Evolutionary conservation across 768 basidiomycete species (phyloP), one percentile per base, ranked within the genome.

Genomic region (Amanita subjunquillea): DNA sequence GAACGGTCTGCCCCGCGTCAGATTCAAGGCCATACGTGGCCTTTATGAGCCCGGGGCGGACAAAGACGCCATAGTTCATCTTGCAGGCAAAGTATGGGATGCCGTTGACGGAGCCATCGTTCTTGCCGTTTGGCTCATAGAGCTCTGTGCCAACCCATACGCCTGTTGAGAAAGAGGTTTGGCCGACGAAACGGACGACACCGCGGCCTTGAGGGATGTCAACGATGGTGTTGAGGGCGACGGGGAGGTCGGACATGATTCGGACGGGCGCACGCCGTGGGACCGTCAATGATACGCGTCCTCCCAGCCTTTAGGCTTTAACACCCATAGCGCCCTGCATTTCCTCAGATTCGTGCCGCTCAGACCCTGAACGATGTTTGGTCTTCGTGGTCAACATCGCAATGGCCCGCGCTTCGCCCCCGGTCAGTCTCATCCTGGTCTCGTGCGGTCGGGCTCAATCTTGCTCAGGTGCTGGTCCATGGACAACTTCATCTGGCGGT

Each of bases 131-230:
- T 6, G 80, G 68, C 60, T 85, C 83, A 53, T 76, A 79, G 43
- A 99, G 77, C 62, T 95, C 93, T 50, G 98, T 82, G 8, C 96
- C 96, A 47, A 96, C 77, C 95, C 95, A 99, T 75, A 87, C 91
- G 0, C 96, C 96, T 1, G 81, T 67, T 20, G 89, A 79, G 65
- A 97, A 97, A 2, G 77, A 74, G 0, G 95, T 94, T 30, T 80
- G 56, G 0, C 95, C 96, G 48, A 76, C 78, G 74, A 92, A 99
- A 22, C 93, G 78, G 43, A 97, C 86, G 43, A 85, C 72, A 2
- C 96, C 96, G 36, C 81, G 76, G 15, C 94, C 93, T 37, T 84
- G 82, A 0, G 85, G 69, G 42, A 93, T 81, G 51, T 85, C 78
- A 13, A 96, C 94, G 51, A 87, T 77, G 3, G 91, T 77, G 30